Percentiles rank a stretch among this genome's conserved stretches.
These are phyloP conservation scores for Debaryomyces sp. DNA, from an alignment of 1,139 yeast genomes.

Conservation along the genomic window DNA sequence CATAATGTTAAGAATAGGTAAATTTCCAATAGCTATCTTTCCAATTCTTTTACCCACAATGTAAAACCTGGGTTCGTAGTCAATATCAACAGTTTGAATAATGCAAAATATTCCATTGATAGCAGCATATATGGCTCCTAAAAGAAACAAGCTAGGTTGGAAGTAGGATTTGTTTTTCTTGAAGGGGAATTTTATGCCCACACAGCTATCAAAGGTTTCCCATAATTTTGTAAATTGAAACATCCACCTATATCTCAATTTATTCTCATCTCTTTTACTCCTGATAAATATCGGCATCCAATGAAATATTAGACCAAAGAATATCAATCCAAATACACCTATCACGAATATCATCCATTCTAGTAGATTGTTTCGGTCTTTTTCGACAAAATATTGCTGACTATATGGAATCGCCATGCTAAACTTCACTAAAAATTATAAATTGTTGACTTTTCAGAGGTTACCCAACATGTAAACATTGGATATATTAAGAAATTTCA, in stretches of 20 bases:
- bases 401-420: conserved; percentile 26
- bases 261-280: conserved; percentile 3
- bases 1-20: conserved; percentile 41
- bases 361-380: conserved; percentile 33
- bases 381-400: conserved; percentile 40
- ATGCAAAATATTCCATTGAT: conserved; percentile 30
- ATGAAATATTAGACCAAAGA: conserved; percentile 45
- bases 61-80: conserved; percentile 41
- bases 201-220: conserved; percentile 31
- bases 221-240: conserved; percentile 32
- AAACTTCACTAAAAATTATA: too few species aligned
- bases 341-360: conserved; percentile 41
- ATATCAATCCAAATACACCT: conserved; percentile 26
- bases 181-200: conserved; percentile 23
- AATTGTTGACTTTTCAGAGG: too few species aligned
- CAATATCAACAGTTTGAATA: conserved; percentile 37
- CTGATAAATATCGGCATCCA: conserved; percentile 37
- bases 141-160: conserved; percentile 44
- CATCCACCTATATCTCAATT: conserved; percentile 12
- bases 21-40: conserved; percentile 42
- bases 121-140: conserved; percentile 29
- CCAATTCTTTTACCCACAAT: conserved; percentile 48
- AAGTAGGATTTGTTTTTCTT: conserved; percentile 23
- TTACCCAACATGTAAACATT: too few species aligned
- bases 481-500: too few species aligned